These are phyloP conservation scores for Orbilia blumenaviensis DNA, from an alignment of 2,329 filamentous ascomycete species.

Conservation along the genomic window DNA sequence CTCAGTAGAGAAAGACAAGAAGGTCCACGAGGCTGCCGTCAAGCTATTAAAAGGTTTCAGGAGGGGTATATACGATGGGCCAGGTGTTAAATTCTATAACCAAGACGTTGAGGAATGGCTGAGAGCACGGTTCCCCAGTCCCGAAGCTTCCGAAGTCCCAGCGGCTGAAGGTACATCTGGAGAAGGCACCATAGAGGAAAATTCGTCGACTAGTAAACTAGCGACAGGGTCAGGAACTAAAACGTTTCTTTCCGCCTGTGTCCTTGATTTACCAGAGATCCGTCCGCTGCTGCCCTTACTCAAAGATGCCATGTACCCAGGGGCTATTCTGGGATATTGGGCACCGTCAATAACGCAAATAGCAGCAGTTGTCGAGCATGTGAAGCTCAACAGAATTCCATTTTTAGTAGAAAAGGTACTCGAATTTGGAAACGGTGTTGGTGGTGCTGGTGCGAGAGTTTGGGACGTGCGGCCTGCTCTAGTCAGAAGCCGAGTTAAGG, in stretches of 20 bases:
- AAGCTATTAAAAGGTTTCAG: slow-evolving; percentile 26
- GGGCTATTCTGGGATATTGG: slow-evolving; percentile 46
- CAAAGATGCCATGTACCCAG: slow-evolving; percentile 8
- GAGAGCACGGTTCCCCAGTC: neutral
- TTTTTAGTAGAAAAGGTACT: slow-evolving; percentile 67
- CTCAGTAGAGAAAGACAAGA: slow-evolving; percentile 22
- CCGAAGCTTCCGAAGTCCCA: neutral
- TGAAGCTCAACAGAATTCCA: slow-evolving; percentile 55
- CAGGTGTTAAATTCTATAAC: slow-evolving; percentile 27
- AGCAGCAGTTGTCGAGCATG: slow-evolving; percentile 5
- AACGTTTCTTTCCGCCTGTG: slow-evolving; percentile 39
- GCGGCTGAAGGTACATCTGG: neutral
- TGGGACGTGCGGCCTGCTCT: slow-evolving; percentile 71
- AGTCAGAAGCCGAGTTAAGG: slow-evolving; percentile 59
- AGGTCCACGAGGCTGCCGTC: neutral
- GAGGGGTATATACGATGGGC: slow-evolving; percentile 26
- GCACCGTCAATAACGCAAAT: slow-evolving; percentile 48
- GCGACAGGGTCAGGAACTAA: neutral
- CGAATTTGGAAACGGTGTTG: slow-evolving; percentile 68
- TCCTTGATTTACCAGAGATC: slow-evolving; percentile 46
- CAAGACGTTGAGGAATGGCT: slow-evolving; percentile 27
- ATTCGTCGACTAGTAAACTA: neutral
- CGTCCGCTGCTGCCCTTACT: slow-evolving; percentile 20
- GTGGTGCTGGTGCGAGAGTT: slow-evolving; percentile 66
- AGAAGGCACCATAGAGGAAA: neutral